Evolutionary conservation across 345 rosid genomes (phyloP).

Genomic region (Passiflora organensis): DNA sequence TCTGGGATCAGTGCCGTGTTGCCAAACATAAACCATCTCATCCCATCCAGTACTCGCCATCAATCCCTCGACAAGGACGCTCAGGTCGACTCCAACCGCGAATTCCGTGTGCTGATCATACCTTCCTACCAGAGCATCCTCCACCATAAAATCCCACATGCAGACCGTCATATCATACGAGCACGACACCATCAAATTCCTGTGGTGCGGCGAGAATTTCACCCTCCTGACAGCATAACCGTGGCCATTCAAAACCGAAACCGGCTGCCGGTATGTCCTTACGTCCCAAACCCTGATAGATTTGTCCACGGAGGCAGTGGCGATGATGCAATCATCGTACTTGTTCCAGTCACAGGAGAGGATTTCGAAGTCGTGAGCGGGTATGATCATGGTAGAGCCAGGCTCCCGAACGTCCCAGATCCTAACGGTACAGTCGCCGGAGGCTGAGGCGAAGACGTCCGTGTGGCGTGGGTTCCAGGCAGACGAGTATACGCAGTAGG

Average conservation of each 20-base stretch:
- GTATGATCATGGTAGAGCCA: conserved; percentile 84
- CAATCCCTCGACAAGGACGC: conserved; percentile 89
- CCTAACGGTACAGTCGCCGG: conserved; percentile 77
- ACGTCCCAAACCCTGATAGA: conserved; percentile 82
- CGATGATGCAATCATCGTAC: conserved; percentile 76
- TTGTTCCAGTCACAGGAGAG: conserved; percentile 89
- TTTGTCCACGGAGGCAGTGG: conserved; percentile 77
- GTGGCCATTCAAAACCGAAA: conserved; percentile 72
- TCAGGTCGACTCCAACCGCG: conserved; percentile 80
- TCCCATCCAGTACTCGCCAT: conserved; percentile 96
- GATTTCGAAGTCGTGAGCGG: conserved; percentile 79
- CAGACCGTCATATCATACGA: conserved; percentile 89
- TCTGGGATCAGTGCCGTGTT: conserved; percentile 86
- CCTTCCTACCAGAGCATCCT: conserved; percentile 75
- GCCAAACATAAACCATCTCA: conserved; percentile 88
- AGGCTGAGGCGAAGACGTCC: conserved; percentile 86
- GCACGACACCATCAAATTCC: conserved; percentile 69
- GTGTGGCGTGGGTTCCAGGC: conserved; percentile 87
- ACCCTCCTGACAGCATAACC: conserved; percentile 82
- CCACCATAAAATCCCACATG: conserved; percentile 83
- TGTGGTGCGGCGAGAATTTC: conserved; percentile 78
- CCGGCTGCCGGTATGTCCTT: conserved; percentile 60
- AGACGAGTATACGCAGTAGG: conserved; percentile 78
- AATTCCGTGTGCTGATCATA: conserved; percentile 90
- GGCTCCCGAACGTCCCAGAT: conserved; percentile 93